Evolutionary conservation across 352 stramenopile species (phyloP).

Genomic region (Pythium periplocum): DNA sequence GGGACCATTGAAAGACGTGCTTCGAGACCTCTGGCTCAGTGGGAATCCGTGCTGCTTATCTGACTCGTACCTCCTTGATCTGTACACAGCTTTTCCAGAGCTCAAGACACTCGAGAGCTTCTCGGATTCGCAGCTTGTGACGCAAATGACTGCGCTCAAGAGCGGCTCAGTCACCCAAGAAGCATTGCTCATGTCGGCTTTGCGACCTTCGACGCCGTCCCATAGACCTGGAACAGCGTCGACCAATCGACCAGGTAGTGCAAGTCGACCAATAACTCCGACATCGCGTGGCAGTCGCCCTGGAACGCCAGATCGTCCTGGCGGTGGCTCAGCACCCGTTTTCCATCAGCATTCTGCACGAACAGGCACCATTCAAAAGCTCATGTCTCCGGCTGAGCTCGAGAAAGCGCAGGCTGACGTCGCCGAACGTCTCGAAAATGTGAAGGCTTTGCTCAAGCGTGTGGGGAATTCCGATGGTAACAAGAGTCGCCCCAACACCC

Average conservation of each 20-base stretch:
- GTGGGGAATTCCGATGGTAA: conserved; percentile 15
- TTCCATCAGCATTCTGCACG: conserved; percentile 46
- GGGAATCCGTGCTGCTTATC: conserved; percentile 66
- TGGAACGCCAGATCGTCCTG: conserved; percentile 21
- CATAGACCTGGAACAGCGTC: conserved; percentile 20
- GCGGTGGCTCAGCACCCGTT: conserved; percentile 19
- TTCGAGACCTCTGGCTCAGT: conserved; percentile 65
- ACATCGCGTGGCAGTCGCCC: conserved; percentile 19
- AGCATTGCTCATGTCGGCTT: conserved; percentile 17
- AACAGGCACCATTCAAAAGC: conserved; percentile 47
- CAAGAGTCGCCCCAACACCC: not conserved
- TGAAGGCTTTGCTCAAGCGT: conserved; percentile 48
- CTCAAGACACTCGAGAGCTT: conserved; percentile 65
- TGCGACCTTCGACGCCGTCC: conserved; percentile 32
- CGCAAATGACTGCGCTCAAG: conserved; percentile 35
- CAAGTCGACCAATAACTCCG: conserved; percentile 21
- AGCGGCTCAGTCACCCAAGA: conserved; percentile 33
- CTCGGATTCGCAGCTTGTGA: conserved; percentile 38
- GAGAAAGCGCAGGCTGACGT: conserved; percentile 48
- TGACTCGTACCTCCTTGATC: conserved; percentile 50
- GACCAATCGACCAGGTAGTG: conserved; percentile 30
- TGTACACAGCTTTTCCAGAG: conserved; percentile 32
- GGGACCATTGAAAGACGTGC: not conserved
- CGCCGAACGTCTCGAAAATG: conserved; percentile 40
- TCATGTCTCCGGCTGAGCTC: conserved; percentile 37